Evolutionary conservation across 2,329 filamentous ascomycete genomes (phyloP).

Genomic region (Didymella keratinophila): DNA sequence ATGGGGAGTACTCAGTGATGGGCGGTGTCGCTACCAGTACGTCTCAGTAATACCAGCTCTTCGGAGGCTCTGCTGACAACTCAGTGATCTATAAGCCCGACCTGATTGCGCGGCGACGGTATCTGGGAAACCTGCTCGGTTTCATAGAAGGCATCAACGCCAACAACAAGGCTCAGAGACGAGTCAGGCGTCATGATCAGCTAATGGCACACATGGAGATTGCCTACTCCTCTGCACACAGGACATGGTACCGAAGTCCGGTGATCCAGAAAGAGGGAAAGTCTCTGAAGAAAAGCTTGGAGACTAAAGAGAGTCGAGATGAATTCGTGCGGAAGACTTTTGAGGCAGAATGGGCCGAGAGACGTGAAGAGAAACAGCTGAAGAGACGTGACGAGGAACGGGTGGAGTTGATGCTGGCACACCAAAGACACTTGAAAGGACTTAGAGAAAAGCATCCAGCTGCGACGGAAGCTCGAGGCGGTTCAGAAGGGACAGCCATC

Average conservation of each 20-base stretch:
- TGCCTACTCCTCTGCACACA: neutral
- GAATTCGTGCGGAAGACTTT: conserved; percentile 30
- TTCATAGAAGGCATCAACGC: conserved; percentile 1
- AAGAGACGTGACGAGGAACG: no score
- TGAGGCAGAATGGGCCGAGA: conserved; percentile 28
- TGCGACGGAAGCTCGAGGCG: no score
- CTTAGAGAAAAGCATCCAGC: neutral
- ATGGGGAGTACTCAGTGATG: conserved; percentile 31
- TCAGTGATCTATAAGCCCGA: conserved; percentile 35
- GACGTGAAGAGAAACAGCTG: neutral
- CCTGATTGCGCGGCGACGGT: conserved; percentile 30
- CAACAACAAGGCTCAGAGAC: conserved; percentile 17
- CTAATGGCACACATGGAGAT: conserved; percentile 32
- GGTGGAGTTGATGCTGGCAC: neutral
- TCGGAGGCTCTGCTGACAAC: neutral
- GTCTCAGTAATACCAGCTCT: neutral
- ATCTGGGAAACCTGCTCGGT: conserved; percentile 29
- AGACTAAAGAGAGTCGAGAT: conserved; percentile 25
- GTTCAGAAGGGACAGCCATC: conserved; percentile 2
- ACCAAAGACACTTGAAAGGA: neutral
- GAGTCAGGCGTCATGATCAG: conserved; percentile 30
- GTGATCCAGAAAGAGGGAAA: conserved; percentile 5
- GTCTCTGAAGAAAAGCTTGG: conserved; percentile 25
- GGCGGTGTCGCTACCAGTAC: conserved; percentile 28
- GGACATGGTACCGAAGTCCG: conserved; percentile 13